Conservation (phyloP, 148 eudicot species). For the Mesembryanthemum crystallinum region DNA sequence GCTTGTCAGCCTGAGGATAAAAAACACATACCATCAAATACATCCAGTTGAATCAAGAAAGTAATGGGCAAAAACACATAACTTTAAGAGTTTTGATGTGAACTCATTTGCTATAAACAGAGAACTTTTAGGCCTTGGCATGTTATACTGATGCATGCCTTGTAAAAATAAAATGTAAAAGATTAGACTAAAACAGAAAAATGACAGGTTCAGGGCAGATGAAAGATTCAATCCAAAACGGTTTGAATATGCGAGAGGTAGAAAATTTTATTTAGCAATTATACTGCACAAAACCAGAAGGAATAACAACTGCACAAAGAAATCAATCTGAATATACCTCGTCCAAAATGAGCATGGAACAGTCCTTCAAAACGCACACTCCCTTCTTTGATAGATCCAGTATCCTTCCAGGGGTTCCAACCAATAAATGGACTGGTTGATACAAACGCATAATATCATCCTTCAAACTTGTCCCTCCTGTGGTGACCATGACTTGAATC, state of each 20-base stretch:
- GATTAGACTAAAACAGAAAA: too few species aligned
- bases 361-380: slow-evolving; percentile 66
- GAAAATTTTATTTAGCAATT: too few species aligned
- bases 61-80: not conserved
- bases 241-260: too few species aligned
- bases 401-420: slow-evolving; percentile 93
- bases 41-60: not conserved
- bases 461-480: slow-evolving; percentile 87
- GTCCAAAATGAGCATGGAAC: slow-evolving; percentile 79
- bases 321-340: slow-evolving; percentile 48
- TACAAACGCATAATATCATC: slow-evolving; percentile 94
- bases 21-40: slow-evolving; percentile 25
- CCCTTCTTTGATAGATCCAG: slow-evolving; percentile 82
- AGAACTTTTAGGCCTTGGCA: not conserved
- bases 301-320: not conserved
- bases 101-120: not conserved
- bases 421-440: slow-evolving; percentile 90
- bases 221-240: too few species aligned
- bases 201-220: too few species aligned
- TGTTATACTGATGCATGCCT: not conserved
- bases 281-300: not conserved
- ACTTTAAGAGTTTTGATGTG: not conserved
- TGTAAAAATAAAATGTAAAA: not conserved
- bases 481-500: slow-evolving; percentile 86
- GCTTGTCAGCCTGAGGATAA: slow-evolving; percentile 68